Conservation (phyloP, 305 asterid genomes). For the Striga hermonthica region DNA sequence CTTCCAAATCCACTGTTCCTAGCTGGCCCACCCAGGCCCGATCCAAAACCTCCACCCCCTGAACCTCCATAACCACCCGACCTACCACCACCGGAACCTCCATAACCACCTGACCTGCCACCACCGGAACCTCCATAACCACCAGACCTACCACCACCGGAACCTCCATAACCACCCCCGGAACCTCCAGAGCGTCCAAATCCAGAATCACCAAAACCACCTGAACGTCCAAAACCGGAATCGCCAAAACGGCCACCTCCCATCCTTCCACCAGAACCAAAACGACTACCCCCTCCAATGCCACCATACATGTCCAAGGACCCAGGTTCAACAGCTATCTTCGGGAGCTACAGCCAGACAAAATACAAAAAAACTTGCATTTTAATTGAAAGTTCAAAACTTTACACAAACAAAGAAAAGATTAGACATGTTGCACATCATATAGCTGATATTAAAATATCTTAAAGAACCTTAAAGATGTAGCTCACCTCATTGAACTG, state of each 20-base stretch:
- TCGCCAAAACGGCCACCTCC: slow-evolving; percentile 58
- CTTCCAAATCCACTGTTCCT: slow-evolving; percentile 49
- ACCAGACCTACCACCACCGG: slow-evolving; percentile 41
- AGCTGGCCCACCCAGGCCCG: slow-evolving; percentile 40
- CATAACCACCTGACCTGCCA: slow-evolving; percentile 38
- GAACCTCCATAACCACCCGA: slow-evolving; percentile 34
- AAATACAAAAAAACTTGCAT: slow-evolving; percentile 23
- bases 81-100: slow-evolving; percentile 47
- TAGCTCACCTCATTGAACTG: slow-evolving; percentile 60
- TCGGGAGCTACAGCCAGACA: slow-evolving; percentile 58
- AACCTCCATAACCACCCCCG: slow-evolving; percentile 39
- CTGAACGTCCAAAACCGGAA: slow-evolving; percentile 54
- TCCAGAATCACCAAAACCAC: slow-evolving; percentile 40
- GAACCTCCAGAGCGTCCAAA: slow-evolving; percentile 44
- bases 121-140: slow-evolving; percentile 32
- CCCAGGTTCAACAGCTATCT: slow-evolving; percentile 60
- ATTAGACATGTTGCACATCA: too few relatives aligned
- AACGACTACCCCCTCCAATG: slow-evolving; percentile 53
- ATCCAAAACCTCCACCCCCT: slow-evolving; percentile 48
- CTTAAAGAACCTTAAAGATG: slow-evolving; percentile 9
- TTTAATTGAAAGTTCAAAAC: slow-evolving; percentile 4
- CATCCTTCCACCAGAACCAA: slow-evolving; percentile 40
- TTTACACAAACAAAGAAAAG: too few relatives aligned
- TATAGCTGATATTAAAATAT: background rate
- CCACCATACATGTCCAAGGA: slow-evolving; percentile 49